Conservation (phyloP, 768 basidiomycete genomes). For the Hemileccinum rubropunctum region DNA sequence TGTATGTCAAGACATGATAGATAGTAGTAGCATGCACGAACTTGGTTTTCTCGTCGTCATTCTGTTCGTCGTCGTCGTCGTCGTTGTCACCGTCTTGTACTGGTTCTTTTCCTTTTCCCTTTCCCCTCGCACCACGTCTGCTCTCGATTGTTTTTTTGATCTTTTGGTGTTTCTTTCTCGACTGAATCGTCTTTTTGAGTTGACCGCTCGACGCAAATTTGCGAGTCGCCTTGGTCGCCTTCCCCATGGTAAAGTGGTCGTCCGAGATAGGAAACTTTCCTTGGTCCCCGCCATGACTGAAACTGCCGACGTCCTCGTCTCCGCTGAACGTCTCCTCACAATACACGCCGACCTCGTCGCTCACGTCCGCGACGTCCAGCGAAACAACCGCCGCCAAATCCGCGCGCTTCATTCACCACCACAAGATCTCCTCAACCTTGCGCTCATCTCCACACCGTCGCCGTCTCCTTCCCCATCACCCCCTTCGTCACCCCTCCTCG, state of each 20-base stretch:
- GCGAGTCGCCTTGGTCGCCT: constrained; percentile 64
- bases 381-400: constrained; percentile 53
- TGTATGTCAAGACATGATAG: too few species aligned
- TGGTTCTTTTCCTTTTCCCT: constrained; percentile 27
- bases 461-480: constrained; percentile 50
- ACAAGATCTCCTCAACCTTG: constrained; percentile 50
- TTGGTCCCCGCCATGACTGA: constrained; percentile 22
- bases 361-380: constrained; percentile 55
- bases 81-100: constrained; percentile 29
- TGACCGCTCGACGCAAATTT: constrained; percentile 89
- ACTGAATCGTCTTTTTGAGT: constrained; percentile 82
- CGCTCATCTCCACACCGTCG: constrained; percentile 56
- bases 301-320: constrained; percentile 48
- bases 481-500: constrained; percentile 42
- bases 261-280: constrained; percentile 19
- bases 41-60: constrained; percentile 3
- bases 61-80: constrained; percentile 26
- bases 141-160: constrained; percentile 67
- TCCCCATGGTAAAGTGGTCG: constrained; percentile 52
- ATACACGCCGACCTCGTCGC: constrained; percentile 58
- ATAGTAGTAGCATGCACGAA: constrained; percentile 4
- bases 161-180: constrained; percentile 78
- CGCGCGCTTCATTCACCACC: constrained; percentile 55
- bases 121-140: constrained; percentile 48
- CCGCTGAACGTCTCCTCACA: constrained; percentile 64